Conservation (phyloP, 331 rosid genomes). For the Pyrus hybrid region DNA sequence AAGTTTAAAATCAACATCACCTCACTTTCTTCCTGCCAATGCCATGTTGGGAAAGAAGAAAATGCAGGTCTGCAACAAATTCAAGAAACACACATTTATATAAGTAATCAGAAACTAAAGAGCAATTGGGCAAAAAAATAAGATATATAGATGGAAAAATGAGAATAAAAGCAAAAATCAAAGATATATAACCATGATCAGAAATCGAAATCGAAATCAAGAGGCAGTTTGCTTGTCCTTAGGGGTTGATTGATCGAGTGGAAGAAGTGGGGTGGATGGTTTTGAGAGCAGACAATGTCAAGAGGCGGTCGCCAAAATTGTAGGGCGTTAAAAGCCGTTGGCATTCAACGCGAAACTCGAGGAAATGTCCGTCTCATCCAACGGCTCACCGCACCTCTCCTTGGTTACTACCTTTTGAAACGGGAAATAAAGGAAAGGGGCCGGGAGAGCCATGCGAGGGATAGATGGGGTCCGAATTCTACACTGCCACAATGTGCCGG, state of each 20-base stretch:
- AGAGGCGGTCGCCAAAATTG: conserved; percentile 22
- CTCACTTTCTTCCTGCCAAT: neutral
- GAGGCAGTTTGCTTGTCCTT: neutral
- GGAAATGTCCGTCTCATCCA: conserved; percentile 26
- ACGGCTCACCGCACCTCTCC: conserved; percentile 6
- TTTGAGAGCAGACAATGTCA: conserved; percentile 18
- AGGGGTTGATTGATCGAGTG: neutral
- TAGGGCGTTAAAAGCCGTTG: conserved; percentile 29
- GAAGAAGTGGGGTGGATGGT: neutral
- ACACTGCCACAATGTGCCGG: no score
- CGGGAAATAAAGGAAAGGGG: conserved; percentile 8
- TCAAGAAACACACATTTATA: neutral
- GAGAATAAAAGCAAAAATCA: neutral
- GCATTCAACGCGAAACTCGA: conserved; percentile 6
- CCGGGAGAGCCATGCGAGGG: neutral
- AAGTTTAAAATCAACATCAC: neutral
- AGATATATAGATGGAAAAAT: neutral
- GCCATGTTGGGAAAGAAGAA: neutral
- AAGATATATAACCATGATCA: neutral
- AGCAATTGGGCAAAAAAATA: no score
- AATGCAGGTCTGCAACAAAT: neutral
- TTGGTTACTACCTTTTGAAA: conserved; percentile 20
- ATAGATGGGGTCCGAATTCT: neutral
- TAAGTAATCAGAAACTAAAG: no score
- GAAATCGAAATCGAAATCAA: neutral